A percentile compares a stretch with the other conserved stretches of the same genome.
phyloP scores from a whole-genome alignment of 1,284 basidiomycete species.

The Apiotrichum brassicae region DNA sequence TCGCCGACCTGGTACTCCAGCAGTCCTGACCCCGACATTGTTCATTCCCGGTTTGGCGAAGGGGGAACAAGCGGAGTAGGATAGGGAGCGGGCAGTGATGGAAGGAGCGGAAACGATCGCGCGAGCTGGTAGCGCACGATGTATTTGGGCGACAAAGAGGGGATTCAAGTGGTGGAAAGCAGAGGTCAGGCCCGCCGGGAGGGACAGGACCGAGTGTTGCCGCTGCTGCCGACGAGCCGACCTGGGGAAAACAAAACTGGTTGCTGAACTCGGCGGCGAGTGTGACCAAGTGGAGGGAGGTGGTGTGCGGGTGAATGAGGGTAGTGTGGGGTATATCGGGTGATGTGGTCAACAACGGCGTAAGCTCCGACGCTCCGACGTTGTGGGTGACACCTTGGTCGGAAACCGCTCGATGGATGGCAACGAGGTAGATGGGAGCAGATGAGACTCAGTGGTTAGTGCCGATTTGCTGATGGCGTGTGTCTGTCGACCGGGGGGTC shows the following conservation, averaged over 20 bases:
- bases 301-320: too few species aligned
- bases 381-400: too few species aligned
- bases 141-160: background rate
- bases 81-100: background rate
- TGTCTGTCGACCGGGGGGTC: too few species aligned
- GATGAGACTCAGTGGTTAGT: too few species aligned
- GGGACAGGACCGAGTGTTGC: background rate
- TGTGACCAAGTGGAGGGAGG: too few species aligned
- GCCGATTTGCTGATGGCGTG: too few species aligned
- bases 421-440: too few species aligned
- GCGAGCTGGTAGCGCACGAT: background rate
- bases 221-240: background rate
- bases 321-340: too few species aligned
- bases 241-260: background rate
- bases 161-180: background rate
- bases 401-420: too few species aligned
- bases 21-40: constrained; percentile 22
- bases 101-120: background rate
- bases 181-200: background rate
- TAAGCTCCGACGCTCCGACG: too few species aligned
- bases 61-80: background rate
- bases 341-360: too few species aligned
- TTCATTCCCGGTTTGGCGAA: constrained; percentile 6
- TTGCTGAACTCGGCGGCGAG: too few species aligned
- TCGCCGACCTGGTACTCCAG: constrained; percentile 80